Evolutionary conservation across 2,329 filamentous ascomycete genomes (phyloP).

Genomic region (Aspergillaceae sp.): DNA sequence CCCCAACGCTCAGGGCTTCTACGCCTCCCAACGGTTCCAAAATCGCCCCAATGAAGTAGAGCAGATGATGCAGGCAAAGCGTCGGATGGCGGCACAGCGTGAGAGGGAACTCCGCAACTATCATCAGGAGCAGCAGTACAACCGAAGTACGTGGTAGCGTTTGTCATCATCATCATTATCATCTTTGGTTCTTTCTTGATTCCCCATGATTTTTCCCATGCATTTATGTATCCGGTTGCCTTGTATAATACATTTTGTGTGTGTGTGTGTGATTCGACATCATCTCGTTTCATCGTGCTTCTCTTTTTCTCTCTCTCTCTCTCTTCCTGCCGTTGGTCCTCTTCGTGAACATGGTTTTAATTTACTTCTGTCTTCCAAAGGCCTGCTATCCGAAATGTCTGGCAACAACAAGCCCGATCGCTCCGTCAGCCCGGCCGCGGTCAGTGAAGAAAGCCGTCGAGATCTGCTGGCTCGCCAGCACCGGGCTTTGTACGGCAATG

Average conservation of each 20-base stretch:
- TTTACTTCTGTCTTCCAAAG: conserved; percentile 38
- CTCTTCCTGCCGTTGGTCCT: background rate
- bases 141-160: conserved; percentile 68
- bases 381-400: conserved; percentile 60
- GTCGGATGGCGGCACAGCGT: conserved; percentile 96
- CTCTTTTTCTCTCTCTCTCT: background rate
- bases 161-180: conserved; percentile 19
- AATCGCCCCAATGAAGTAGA: conserved; percentile 84
- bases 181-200: conserved; percentile 25
- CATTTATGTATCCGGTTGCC: conserved; percentile 34
- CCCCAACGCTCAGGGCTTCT: conserved; percentile 84
- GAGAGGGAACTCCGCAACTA: conserved; percentile 99
- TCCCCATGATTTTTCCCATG: conserved; percentile 30
- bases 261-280: conserved; percentile 5
- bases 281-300: conserved; percentile 9
- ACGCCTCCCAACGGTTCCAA: conserved; percentile 87
- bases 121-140: conserved; percentile 99
- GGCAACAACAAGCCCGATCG: conserved; percentile 73
- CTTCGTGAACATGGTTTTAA: conserved; percentile 35
- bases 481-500: conserved; percentile 80
- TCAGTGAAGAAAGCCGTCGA: conserved; percentile 93
- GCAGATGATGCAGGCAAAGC: conserved; percentile 98
- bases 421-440: conserved; percentile 70
- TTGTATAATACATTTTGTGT: conserved; percentile 34
- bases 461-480: conserved; percentile 94